These are phyloP conservation scores for Globisporangium megalacanthum DNA, from an alignment of 352 stramenopile genomes.

Conservation along the genomic window DNA sequence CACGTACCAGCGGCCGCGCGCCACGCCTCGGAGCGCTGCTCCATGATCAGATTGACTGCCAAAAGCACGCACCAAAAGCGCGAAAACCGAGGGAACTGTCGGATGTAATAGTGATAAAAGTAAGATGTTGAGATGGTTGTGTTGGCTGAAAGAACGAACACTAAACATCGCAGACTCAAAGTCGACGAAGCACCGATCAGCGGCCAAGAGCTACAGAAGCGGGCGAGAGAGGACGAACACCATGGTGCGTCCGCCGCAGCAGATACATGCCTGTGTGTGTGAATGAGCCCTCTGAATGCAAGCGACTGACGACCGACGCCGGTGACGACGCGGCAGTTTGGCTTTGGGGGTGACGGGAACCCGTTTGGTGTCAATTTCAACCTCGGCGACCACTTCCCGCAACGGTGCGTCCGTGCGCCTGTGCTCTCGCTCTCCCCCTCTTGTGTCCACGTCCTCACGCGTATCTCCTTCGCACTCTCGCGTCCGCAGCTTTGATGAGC, in stretches of 20 bases:
- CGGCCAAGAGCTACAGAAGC: constrained; percentile 6
- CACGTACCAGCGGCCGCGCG: constrained; percentile 28
- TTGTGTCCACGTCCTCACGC: not conserved
- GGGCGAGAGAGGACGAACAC: constrained; percentile 13
- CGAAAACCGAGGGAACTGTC: too few species aligned
- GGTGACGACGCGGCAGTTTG: constrained; percentile 37
- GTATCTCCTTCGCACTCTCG: not conserved
- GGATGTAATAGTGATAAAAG: too few species aligned
- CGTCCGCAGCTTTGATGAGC: constrained; percentile 68
- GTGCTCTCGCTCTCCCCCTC: not conserved
- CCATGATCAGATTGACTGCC: too few species aligned
- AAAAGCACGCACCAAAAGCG: too few species aligned
- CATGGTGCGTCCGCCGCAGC: constrained; percentile 7
- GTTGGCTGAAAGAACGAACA: too few species aligned
- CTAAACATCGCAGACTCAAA: too few species aligned
- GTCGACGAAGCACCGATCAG: too few species aligned
- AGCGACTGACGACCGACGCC: not conserved
- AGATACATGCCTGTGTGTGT: not conserved
- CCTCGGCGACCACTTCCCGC: constrained; percentile 57
- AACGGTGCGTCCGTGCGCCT: constrained; percentile 30
- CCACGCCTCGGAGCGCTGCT: constrained; percentile 8
- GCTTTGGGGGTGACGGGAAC: constrained; percentile 68
- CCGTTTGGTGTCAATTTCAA: constrained; percentile 81
- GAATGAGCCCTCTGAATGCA: not conserved
- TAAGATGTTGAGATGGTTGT: too few species aligned